A percentile compares a stretch with the other conserved stretches of the same genome.
Conservation (phyloP, 352 stramenopile species). For the Pythium insidiosum region DNA sequence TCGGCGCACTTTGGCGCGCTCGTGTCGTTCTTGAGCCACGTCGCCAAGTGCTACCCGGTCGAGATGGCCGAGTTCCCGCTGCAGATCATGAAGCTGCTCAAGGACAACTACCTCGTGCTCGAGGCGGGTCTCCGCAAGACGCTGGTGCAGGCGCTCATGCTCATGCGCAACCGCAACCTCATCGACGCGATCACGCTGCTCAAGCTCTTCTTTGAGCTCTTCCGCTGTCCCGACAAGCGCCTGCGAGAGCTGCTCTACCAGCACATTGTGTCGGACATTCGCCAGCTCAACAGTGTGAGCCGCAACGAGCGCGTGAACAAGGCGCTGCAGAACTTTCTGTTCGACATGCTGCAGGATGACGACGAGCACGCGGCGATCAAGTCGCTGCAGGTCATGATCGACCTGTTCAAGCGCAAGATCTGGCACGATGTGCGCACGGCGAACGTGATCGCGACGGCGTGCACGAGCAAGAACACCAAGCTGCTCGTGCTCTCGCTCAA, state of each 20-base stretch:
- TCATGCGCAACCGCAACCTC: conserved; percentile 94
- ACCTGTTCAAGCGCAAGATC: conserved; percentile 95
- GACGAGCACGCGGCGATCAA: conserved; percentile 82
- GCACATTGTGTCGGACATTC: conserved; percentile 95
- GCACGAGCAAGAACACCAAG: conserved; percentile 80
- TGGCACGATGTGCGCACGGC: conserved; percentile 97
- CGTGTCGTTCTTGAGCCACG: conserved; percentile 95
- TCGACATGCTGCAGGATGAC: conserved; percentile 90
- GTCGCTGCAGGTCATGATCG: conserved; percentile 89
- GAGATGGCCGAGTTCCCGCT: conserved; percentile 82
- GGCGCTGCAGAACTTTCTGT: conserved; percentile 93
- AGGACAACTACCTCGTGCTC: conserved; percentile 85
- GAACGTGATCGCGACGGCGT: conserved; percentile 94
- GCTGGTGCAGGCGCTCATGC: conserved; percentile 93
- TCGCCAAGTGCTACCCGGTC: conserved; percentile 83
- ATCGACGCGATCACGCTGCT: conserved; percentile 90
- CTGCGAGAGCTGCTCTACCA: conserved; percentile 92
- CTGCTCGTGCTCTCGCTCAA: conserved; percentile 89
- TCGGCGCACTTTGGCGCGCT: conserved; percentile 92
- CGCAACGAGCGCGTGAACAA: conserved; percentile 97
- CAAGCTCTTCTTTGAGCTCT: conserved; percentile 96
- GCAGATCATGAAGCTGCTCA: conserved; percentile 92
- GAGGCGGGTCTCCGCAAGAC: conserved; percentile 89
- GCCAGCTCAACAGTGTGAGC: conserved; percentile 73
- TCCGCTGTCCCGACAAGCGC: conserved; percentile 94